phyloP scores from a whole-genome alignment of 1,284 basidiomycete species.

The Cryptococcus depauperatus region DNA sequence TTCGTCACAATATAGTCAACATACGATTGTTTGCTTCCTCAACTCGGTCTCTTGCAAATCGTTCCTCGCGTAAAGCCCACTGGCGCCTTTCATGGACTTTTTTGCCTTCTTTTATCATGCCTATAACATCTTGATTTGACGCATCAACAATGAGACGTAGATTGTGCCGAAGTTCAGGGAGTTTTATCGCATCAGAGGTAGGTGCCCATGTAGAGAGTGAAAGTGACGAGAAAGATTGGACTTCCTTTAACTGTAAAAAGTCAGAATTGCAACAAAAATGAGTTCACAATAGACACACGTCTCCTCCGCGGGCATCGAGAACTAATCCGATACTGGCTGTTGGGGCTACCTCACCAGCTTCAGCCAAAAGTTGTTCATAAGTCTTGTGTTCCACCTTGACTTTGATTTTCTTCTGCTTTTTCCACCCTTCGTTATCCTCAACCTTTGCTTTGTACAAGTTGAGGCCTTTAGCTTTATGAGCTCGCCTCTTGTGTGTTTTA shows the following conservation, averaged over 20 bases:
- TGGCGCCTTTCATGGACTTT: conserved; percentile 68
- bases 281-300: conserved; percentile 48
- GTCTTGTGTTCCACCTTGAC: conserved; percentile 83
- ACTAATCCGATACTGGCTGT: conserved; percentile 66
- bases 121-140: conserved; percentile 72
- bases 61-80: conserved; percentile 55
- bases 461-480: conserved; percentile 2
- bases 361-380: conserved; percentile 86
- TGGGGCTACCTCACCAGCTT: conserved; percentile 54
- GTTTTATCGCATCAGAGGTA: conserved; percentile 68
- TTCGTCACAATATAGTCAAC: conserved; percentile 8
- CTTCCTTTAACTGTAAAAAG: conserved; percentile 59
- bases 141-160: conserved; percentile 74
- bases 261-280: neutral
- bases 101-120: conserved; percentile 81
- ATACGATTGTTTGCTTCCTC: conserved; percentile 49
- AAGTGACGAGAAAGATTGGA: conserved; percentile 70
- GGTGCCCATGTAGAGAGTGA: conserved; percentile 74
- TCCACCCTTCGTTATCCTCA: conserved; percentile 35
- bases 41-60: conserved; percentile 60
- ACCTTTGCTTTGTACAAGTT: conserved; percentile 7
- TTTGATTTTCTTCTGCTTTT: conserved; percentile 70
- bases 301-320: conserved; percentile 87
- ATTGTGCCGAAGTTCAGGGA: conserved; percentile 95
- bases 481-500: conserved; percentile 35